These are phyloP conservation scores for Hansenula anomala DNA, from an alignment of 1,139 yeast genomes.

Conservation along the genomic window DNA sequence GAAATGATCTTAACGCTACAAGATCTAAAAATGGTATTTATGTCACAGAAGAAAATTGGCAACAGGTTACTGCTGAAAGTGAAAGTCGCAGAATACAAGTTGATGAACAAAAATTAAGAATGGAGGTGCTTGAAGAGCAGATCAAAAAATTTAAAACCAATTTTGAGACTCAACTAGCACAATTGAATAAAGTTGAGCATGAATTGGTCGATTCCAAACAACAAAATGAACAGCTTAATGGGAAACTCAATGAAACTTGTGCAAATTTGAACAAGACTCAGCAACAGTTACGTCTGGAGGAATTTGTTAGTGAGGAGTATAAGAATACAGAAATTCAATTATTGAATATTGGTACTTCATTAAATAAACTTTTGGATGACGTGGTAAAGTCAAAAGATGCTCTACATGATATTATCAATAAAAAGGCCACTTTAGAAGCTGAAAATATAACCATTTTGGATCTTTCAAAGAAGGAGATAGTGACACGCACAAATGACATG, in stretches of 20 bases:
- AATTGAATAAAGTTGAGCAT: slow-evolving; percentile 19
- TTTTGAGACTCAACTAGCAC: slow-evolving; percentile 24
- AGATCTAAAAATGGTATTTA: slow-evolving; percentile 65
- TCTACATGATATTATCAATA: slow-evolving; percentile 15
- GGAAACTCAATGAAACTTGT: slow-evolving; percentile 25
- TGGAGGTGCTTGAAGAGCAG: slow-evolving; percentile 40
- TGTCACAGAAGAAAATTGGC: slow-evolving; percentile 48
- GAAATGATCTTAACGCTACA: slow-evolving; percentile 58
- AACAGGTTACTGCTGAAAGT: slow-evolving; percentile 39
- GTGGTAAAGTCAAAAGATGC: slow-evolving; percentile 14
- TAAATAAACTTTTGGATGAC: slow-evolving; percentile 8
- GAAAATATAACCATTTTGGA: slow-evolving; percentile 13
- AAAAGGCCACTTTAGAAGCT: slow-evolving; percentile 8
- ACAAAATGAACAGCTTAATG: slow-evolving; percentile 26
- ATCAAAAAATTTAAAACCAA: slow-evolving; percentile 28
- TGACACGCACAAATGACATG: slow-evolving; percentile 4
- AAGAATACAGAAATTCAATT: slow-evolving; percentile 18
- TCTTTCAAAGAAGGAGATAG: slow-evolving; percentile 5
- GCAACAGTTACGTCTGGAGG: slow-evolving; percentile 17
- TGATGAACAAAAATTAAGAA: slow-evolving; percentile 42
- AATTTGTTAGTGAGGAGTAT: slow-evolving; percentile 22
- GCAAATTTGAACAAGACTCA: slow-evolving; percentile 17
- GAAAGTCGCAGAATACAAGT: slow-evolving; percentile 40
- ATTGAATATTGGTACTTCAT: slow-evolving; percentile 7
- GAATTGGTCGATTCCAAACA: slow-evolving; percentile 29